Evolutionary conservation across 257 asterid genomes (phyloP).

Genomic region (Nemophila menziesii): DNA sequence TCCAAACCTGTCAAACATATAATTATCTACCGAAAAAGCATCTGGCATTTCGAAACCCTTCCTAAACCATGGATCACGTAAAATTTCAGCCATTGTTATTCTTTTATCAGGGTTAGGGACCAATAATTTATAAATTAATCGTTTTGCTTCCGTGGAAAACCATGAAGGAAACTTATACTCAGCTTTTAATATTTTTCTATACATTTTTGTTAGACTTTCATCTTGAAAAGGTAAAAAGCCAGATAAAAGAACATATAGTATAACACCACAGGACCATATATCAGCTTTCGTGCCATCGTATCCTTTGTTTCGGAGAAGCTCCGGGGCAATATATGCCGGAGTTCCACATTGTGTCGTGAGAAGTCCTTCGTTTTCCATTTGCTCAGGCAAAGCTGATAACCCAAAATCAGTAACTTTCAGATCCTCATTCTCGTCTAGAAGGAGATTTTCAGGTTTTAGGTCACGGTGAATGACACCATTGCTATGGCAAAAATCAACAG

Average conservation of each 20-base stretch:
- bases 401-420: slow-evolving; percentile 54
- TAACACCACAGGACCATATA: slow-evolving; percentile 58
- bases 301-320: slow-evolving; percentile 33
- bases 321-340: slow-evolving; percentile 53
- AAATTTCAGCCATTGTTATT: slow-evolving; percentile 30
- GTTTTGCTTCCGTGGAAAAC: slow-evolving; percentile 34
- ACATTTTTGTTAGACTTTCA: slow-evolving; percentile 28
- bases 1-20: slow-evolving; percentile 18
- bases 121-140: slow-evolving; percentile 31
- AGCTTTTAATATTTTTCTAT: slow-evolving; percentile 27
- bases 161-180: slow-evolving; percentile 37
- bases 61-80: slow-evolving; percentile 39
- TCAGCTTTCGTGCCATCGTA: slow-evolving; percentile 52
- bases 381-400: slow-evolving; percentile 38
- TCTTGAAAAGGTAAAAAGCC: slow-evolving; percentile 47
- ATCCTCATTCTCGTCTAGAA: slow-evolving; percentile 45
- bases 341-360: slow-evolving; percentile 59
- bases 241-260: slow-evolving; percentile 41
- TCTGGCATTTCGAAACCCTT: slow-evolving; percentile 24
- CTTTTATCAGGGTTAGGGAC: slow-evolving; percentile 36
- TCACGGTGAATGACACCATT: slow-evolving; percentile 22
- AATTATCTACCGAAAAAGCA: slow-evolving; percentile 17
- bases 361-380: slow-evolving; percentile 20
- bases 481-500: slow-evolving; percentile 32
- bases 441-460: slow-evolving; percentile 49